Conservation (phyloP, 1,139 yeast genomes). For the Suhomyces bolitotheri region DNA sequence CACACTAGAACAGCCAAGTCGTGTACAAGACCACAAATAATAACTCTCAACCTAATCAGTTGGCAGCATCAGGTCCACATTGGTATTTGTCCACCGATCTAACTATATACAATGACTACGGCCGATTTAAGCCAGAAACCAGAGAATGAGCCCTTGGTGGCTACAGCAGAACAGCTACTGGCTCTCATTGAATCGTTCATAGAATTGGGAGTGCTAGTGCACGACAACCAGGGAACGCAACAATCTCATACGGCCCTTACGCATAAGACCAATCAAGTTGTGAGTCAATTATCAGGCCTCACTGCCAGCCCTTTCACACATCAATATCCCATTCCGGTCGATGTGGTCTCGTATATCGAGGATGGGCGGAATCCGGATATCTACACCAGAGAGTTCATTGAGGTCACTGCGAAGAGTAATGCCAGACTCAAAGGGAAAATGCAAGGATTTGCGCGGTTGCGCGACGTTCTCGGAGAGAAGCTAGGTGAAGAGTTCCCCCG, state of each 20-base stretch:
- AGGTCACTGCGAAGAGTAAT: slow-evolving; percentile 83
- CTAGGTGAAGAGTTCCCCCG: slow-evolving; percentile 78
- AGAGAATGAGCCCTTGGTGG: slow-evolving; percentile 45
- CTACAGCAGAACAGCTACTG: slow-evolving; percentile 61
- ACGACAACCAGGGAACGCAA: slow-evolving; percentile 85
- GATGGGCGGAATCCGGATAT: slow-evolving; percentile 97
- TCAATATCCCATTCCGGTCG: slow-evolving; percentile 64
- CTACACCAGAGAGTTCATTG: slow-evolving; percentile 93
- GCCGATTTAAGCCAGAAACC: slow-evolving; percentile 27
- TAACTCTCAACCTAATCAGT: no score
- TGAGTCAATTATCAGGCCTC: slow-evolving; percentile 39
- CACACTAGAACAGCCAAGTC: slow-evolving; percentile 3
- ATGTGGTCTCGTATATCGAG: slow-evolving; percentile 81
- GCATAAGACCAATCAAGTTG: slow-evolving; percentile 43
- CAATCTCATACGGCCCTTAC: slow-evolving; percentile 48
- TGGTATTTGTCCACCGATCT: not conserved
- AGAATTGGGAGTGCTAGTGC: slow-evolving; percentile 87
- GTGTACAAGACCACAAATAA: slow-evolving; percentile 7
- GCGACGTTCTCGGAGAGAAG: slow-evolving; percentile 68
- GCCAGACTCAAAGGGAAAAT: slow-evolving; percentile 86
- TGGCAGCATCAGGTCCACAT: no score
- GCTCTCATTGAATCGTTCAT: slow-evolving; percentile 80
- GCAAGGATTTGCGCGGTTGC: slow-evolving; percentile 55
- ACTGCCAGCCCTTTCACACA: slow-evolving; percentile 34
- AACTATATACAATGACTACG: slow-evolving; percentile 34